These are phyloP conservation scores for Agaricales sp. DNA, from an alignment of 1,284 basidiomycete species.

Conservation along the genomic window DNA sequence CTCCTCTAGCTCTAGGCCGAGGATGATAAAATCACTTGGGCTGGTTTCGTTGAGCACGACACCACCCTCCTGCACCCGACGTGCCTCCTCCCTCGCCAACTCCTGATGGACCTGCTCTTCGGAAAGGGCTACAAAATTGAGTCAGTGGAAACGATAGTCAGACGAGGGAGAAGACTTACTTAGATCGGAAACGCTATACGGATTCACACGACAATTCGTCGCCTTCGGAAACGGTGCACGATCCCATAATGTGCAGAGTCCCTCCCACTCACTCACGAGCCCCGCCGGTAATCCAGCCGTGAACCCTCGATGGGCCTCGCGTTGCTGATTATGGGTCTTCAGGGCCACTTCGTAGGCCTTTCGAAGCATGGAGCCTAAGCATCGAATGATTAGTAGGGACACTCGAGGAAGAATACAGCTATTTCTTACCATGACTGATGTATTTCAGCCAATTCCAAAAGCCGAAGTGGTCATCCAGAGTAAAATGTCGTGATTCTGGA, in stretches of 20 bases:
- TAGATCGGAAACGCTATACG: no score
- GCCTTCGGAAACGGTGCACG: background rate
- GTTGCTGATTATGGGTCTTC: background rate
- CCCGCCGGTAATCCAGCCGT: background rate
- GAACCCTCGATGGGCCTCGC: background rate
- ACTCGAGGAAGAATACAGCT: background rate
- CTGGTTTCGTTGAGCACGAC: background rate
- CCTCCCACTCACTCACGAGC: background rate
- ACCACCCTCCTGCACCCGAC: background rate
- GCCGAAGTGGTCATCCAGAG: background rate
- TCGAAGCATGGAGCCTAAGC: background rate
- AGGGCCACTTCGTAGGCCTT: background rate
- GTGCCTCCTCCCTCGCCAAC: background rate
- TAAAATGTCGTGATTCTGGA: background rate
- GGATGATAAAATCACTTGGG: background rate
- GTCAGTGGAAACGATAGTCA: no score
- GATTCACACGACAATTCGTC: background rate
- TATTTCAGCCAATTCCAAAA: background rate
- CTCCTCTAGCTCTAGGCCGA: background rate
- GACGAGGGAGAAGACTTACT: no score
- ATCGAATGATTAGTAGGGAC: background rate
- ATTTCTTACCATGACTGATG: background rate
- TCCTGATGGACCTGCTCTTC: no score
- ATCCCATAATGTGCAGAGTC: background rate
- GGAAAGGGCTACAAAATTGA: no score